phyloP scores from a whole-genome alignment of 1,284 basidiomycete genomes.

The Sphagnurus paluster region DNA sequence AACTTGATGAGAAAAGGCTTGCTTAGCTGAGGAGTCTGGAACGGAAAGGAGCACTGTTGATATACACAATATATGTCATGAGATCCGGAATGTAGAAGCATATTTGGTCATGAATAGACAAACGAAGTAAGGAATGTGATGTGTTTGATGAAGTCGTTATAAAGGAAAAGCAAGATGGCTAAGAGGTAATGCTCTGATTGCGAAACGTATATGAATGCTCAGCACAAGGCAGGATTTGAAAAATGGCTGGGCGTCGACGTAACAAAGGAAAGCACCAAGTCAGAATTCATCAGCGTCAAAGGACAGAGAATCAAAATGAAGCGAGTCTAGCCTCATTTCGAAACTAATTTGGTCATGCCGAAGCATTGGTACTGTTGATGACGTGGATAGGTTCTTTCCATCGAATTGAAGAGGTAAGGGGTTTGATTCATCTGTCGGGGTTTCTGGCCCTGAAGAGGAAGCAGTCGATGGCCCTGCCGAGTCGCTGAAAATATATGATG shows the following conservation, averaged over 20 bases:
- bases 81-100: slow-evolving; percentile 9
- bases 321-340: slow-evolving; percentile 66
- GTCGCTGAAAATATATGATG: slow-evolving; percentile 25
- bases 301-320: slow-evolving; percentile 67
- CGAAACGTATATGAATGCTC: not conserved
- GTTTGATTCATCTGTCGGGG: slow-evolving; percentile 26
- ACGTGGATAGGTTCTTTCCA: slow-evolving; percentile 3
- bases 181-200: not conserved
- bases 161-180: slow-evolving; percentile 2
- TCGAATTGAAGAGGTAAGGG: slow-evolving; percentile 4
- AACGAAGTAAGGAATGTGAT: slow-evolving; percentile 4
- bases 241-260: too few species aligned
- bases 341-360: slow-evolving; percentile 39
- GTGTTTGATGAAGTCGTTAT: not conserved
- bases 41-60: too few species aligned
- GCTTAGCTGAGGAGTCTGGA: not conserved
- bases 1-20: not conserved
- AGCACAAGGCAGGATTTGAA: not conserved
- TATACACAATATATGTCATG: slow-evolving; percentile 11
- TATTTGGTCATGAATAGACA: slow-evolving; percentile 1
- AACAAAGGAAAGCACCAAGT: slow-evolving; percentile 1
- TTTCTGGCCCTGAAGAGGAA: slow-evolving; percentile 26
- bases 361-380: slow-evolving; percentile 7
- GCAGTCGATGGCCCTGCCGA: slow-evolving; percentile 23
- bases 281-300: slow-evolving; percentile 57